Conservation (phyloP, 257 asterid genomes). For the Capsicum rhomboideum region DNA sequence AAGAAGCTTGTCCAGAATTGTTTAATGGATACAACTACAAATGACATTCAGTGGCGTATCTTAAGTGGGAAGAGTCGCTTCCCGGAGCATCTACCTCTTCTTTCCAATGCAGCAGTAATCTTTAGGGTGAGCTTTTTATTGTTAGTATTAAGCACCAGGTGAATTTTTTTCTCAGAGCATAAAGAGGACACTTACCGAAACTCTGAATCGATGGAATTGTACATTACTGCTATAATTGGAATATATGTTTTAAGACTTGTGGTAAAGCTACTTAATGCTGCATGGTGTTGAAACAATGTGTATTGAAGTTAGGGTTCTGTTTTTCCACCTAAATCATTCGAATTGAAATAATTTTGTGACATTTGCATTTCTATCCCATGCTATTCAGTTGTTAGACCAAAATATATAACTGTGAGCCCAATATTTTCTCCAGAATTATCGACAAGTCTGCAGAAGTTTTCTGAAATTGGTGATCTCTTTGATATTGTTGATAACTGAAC, state of each 20-base stretch:
- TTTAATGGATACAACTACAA: slow-evolving; percentile 20
- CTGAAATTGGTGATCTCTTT: neutral
- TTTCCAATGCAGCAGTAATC: slow-evolving; percentile 88
- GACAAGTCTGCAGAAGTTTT: neutral
- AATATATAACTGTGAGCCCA: neutral
- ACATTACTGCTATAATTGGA: neutral
- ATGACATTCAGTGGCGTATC: slow-evolving; percentile 71
- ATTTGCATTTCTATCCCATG: neutral
- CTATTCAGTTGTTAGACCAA: neutral
- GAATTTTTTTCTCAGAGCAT: neutral
- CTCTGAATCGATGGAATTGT: neutral
- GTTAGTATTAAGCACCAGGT: neutral
- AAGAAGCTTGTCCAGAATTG: slow-evolving; percentile 51
- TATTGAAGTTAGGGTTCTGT: neutral
- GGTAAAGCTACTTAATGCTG: neutral
- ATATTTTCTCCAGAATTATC: neutral
- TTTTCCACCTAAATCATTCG: neutral
- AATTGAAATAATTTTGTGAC: neutral
- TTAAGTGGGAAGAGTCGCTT: slow-evolving; percentile 82
- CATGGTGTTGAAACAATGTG: neutral
- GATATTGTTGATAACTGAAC: neutral
- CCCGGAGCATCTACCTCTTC: slow-evolving; percentile 65
- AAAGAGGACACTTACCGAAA: neutral
- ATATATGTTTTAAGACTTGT: neutral
- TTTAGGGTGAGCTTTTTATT: slow-evolving; percentile 63